Evolutionary conservation across 495 filamentous ascomycete genomes (phyloP).

Genomic region (Xylaria sp.): DNA sequence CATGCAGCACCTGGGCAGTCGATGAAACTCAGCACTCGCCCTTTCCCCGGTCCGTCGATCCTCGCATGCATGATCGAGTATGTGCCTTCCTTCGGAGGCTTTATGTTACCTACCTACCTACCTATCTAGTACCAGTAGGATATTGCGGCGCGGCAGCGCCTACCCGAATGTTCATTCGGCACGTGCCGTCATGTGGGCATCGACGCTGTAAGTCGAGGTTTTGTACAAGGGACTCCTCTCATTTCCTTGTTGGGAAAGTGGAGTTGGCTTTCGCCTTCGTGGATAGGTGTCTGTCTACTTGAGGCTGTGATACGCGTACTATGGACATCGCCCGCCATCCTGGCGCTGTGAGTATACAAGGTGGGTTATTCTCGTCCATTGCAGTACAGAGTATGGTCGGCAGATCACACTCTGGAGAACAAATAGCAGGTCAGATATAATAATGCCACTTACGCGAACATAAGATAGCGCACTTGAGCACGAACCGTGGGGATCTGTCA

Average conservation of each 20-base stretch:
- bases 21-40: conserved; percentile 13
- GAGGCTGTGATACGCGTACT: no score
- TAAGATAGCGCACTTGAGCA: not conserved
- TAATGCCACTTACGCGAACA: not conserved
- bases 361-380: not conserved
- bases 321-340: not conserved
- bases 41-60: conserved; percentile 21
- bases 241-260: conserved; percentile 12
- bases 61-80: conserved; percentile 12
- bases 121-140: no score
- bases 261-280: not conserved
- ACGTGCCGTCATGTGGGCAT: not conserved
- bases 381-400: not conserved
- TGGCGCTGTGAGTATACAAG: not conserved
- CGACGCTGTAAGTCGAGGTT: not conserved
- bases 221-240: not conserved
- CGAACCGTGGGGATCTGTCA: conserved; percentile 16
- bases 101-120: not conserved
- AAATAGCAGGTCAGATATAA: not conserved
- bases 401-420: conserved; percentile 1
- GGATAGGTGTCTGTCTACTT: not conserved
- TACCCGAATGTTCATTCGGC: not conserved
- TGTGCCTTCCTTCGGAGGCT: not conserved
- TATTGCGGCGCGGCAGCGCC: not conserved
- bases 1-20: conserved; percentile 17